These are phyloP conservation scores for Physcomitrellopsis africana DNA, from an alignment of 225 moss, liverwort and hornwort species.

Conservation along the genomic window DNA sequence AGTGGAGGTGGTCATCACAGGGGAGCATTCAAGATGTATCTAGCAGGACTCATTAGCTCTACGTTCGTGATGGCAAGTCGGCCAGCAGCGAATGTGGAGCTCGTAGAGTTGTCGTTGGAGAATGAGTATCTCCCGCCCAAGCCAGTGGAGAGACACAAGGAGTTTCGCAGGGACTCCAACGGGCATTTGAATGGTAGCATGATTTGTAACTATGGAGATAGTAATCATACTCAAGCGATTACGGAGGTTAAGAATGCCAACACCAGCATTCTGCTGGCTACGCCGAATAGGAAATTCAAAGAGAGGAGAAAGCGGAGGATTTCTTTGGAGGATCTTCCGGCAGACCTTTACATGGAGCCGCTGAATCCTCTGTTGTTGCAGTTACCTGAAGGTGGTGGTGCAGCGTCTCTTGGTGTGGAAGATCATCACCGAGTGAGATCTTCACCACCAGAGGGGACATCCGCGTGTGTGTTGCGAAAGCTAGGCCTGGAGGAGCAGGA, in stretches of 20 bases:
- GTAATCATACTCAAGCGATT: not conserved
- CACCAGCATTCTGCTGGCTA: too few species aligned
- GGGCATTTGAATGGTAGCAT: not conserved
- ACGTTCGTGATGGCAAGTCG: conserved; percentile 22
- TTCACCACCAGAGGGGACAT: too few species aligned
- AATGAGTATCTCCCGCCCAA: not conserved
- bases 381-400: not conserved
- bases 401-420: not conserved
- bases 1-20: conserved; percentile 10
- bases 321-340: conserved; percentile 26
- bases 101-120: conserved; percentile 32
- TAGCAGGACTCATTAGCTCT: conserved; percentile 34
- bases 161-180: not conserved
- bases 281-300: not conserved
- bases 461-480: too few species aligned
- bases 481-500: not conserved
- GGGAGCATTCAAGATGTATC: conserved; percentile 33
- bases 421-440: too few species aligned
- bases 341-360: conserved; percentile 38
- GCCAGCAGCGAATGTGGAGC: conserved; percentile 35
- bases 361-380: conserved; percentile 1
- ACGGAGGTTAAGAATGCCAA: not conserved
- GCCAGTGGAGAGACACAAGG: conserved; percentile 15
- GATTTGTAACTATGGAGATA: not conserved
- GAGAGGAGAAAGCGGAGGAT: not conserved